Conservation (phyloP, 352 stramenopile genomes). For the Phytophthora niederhauseri region DNA sequence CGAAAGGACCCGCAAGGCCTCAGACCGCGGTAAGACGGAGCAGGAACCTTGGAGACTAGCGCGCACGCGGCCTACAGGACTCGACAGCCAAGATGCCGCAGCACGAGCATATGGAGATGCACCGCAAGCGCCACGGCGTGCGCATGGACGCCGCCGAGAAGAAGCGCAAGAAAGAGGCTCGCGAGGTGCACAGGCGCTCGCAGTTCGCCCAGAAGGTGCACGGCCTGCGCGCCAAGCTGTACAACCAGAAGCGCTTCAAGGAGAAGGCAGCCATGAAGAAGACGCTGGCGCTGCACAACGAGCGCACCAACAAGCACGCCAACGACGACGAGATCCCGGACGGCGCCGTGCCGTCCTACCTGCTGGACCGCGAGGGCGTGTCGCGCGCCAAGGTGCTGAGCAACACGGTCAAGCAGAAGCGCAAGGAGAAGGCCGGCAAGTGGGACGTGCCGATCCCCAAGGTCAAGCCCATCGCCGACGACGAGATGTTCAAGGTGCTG, state of each 20-base stretch:
- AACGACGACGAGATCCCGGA: constrained; percentile 98
- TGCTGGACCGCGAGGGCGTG: constrained; percentile 99
- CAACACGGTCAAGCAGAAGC: constrained; percentile 99
- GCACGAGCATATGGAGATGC: constrained; percentile 99
- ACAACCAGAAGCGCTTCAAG: constrained; percentile 99
- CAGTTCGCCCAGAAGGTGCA: constrained; percentile 99
- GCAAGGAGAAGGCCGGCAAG: constrained; percentile 99
- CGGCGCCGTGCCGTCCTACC: constrained; percentile 98
- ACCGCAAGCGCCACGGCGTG: constrained; percentile 99
- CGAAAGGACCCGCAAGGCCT: constrained; percentile 20
- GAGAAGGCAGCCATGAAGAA: constrained; percentile 99
- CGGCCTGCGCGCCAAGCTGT: constrained; percentile 98
- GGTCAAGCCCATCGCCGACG: constrained; percentile 98
- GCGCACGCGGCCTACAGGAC: not conserved
- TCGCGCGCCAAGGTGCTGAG: constrained; percentile 99
- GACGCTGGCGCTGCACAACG: constrained; percentile 98
- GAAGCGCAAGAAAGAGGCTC: constrained; percentile 98
- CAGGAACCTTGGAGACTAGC: not conserved
- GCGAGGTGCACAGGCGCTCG: constrained; percentile 97
- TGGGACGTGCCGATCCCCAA: constrained; percentile 99
- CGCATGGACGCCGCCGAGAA: constrained; percentile 97
- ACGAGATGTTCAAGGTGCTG: constrained; percentile 99
- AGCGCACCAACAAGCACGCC: constrained; percentile 98
- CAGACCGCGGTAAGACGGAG: not conserved
- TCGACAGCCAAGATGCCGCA: constrained; percentile 91